phyloP scores from a whole-genome alignment of 371 early-diverging fungal species.

The Syncephalis plumigaleata region DNA sequence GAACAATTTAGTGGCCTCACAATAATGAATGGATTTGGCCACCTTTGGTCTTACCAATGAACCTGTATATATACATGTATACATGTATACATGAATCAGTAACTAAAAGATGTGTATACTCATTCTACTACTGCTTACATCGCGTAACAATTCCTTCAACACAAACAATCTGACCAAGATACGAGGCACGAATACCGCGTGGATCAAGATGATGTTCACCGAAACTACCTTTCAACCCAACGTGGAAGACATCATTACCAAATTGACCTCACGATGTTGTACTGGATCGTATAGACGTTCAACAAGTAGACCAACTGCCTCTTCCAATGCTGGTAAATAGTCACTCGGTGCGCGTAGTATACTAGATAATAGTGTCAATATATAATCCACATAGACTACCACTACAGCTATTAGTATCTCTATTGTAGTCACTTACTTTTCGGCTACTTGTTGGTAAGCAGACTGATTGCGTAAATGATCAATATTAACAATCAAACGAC shows the following conservation, averaged over 20 bases:
- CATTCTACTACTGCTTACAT: conserved; percentile 28
- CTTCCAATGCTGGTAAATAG: conserved; percentile 3
- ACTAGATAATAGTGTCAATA: background rate
- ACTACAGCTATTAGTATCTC: background rate
- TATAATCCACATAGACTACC: background rate
- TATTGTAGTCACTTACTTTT: conserved; percentile 2
- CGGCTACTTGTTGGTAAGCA: background rate
- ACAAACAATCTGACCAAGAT: conserved; percentile 82
- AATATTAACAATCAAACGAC: conserved; percentile 71
- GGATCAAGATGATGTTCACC: conserved; percentile 85
- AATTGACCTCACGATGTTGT: background rate
- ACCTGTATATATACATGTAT: conserved; percentile 17
- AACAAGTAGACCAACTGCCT: background rate
- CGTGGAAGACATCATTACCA: conserved; percentile 26
- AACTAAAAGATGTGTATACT: background rate
- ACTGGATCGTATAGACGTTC: background rate
- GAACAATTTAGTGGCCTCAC: conserved; percentile 66
- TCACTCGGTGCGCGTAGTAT: conserved; percentile 1
- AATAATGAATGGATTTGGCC: conserved; percentile 85
- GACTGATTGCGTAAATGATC: conserved; percentile 58
- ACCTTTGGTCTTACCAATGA: conserved; percentile 97
- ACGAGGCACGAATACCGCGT: conserved; percentile 66
- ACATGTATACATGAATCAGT: too few species aligned
- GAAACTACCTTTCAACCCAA: conserved; percentile 91
- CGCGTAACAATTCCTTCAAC: conserved; percentile 98